Percentiles rank a stretch among this genome's conserved stretches.
These are phyloP conservation scores for Neltuma alba DNA, from an alignment of 306 rosid genomes.

Conservation along the genomic window DNA sequence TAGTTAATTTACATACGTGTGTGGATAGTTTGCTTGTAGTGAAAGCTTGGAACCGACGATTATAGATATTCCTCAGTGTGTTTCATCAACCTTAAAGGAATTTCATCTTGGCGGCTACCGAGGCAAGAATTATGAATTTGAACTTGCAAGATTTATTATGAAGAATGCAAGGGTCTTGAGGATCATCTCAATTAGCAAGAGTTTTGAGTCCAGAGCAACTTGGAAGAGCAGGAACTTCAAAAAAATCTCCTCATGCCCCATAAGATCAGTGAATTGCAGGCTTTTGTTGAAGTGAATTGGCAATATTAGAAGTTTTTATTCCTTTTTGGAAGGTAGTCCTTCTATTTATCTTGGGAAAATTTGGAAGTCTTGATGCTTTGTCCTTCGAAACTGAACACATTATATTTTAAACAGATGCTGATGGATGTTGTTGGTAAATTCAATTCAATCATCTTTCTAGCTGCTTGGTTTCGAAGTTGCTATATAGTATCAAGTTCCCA, in stretches of 20 bases:
- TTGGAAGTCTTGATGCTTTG: no score
- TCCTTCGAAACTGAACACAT: no score
- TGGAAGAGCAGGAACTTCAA: neutral
- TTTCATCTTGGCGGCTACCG: neutral
- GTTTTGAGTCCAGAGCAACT: neutral
- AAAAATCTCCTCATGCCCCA: neutral
- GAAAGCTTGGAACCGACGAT: neutral
- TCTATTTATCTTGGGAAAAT: neutral
- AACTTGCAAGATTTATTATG: constrained; percentile 6
- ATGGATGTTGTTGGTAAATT: no score
- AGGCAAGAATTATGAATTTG: neutral
- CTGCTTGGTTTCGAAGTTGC: no score
- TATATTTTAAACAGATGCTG: no score
- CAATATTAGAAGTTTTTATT: neutral
- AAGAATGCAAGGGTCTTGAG: constrained; percentile 18
- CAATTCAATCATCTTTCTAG: no score
- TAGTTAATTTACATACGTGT: no score
- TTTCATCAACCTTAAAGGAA: neutral
- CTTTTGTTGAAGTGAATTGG: neutral
- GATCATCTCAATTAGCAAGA: neutral
- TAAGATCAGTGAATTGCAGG: neutral
- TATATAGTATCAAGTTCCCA: no score
- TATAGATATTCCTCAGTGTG: neutral
- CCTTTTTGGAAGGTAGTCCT: neutral
- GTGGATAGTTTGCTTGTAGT: neutral